phyloP scores from a whole-genome alignment of 495 filamentous ascomycete species.

The Chaetomium cochliodes region DNA sequence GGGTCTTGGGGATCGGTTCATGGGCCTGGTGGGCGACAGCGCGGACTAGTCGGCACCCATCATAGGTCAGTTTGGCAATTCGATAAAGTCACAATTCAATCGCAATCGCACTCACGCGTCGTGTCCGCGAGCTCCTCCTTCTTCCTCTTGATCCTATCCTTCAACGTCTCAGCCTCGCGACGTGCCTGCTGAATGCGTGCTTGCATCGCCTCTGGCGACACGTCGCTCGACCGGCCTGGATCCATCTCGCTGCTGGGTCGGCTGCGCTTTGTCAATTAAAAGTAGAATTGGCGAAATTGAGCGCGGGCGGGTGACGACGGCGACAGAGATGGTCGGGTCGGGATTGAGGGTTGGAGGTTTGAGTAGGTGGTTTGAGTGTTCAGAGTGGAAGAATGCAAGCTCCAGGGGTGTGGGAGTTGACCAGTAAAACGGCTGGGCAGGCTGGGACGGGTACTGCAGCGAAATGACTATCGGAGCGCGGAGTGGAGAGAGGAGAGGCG shows the following conservation, averaged over 20 bases:
- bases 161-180: constrained; percentile 95
- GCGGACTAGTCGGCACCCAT: constrained; percentile 62
- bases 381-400: constrained; percentile 35
- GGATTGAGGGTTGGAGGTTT: constrained; percentile 33
- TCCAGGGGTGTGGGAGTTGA: constrained; percentile 36
- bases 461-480: constrained; percentile 40
- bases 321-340: constrained; percentile 29
- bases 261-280: constrained; percentile 25
- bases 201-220: constrained; percentile 62
- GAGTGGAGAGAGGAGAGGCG: constrained; percentile 34
- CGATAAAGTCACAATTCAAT: neutral
- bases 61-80: constrained; percentile 15
- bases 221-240: constrained; percentile 53
- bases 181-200: constrained; percentile 89
- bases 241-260: constrained; percentile 42
- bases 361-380: constrained; percentile 31
- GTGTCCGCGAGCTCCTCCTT: constrained; percentile 99
- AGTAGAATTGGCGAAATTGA: constrained; percentile 27
- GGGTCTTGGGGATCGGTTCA: constrained; percentile 83
- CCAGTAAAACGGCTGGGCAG: constrained; percentile 41
- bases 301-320: constrained; percentile 20
- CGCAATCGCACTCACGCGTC: constrained; percentile 67
- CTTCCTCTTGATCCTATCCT: constrained; percentile 98
- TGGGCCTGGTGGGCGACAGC: constrained; percentile 85
- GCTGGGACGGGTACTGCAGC: constrained; percentile 33